phyloP scores from a whole-genome alignment of 495 filamentous ascomycete species.

The Delitschia confertaspora region DNA sequence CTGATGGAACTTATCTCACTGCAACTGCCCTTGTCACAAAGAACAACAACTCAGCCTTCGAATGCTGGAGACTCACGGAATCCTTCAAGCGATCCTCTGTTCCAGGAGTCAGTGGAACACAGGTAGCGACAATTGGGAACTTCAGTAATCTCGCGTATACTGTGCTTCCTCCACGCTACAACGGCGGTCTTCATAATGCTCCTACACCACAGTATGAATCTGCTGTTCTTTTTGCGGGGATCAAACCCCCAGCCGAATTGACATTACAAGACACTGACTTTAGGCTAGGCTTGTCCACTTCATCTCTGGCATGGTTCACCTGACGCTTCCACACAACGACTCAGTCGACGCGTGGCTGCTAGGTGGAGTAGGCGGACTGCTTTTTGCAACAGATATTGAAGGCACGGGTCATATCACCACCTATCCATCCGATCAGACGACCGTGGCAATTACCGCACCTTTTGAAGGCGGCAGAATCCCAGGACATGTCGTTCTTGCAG shows the following conservation, averaged over 20 bases:
- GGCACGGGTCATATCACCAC: conserved; percentile 18
- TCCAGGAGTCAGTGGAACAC: conserved; percentile 10
- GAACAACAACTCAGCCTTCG: conserved; percentile 20
- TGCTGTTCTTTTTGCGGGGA: not conserved
- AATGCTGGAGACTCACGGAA: conserved; percentile 17
- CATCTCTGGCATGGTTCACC: conserved; percentile 14
- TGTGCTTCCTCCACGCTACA: conserved; percentile 15
- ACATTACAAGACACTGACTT: not conserved
- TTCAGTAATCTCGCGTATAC: conserved; percentile 11
- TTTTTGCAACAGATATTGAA: conserved; percentile 14
- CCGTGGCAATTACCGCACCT: conserved; percentile 14
- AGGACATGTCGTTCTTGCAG: conserved; percentile 7
- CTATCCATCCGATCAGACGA: conserved; percentile 11
- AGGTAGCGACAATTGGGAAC: conserved; percentile 13
- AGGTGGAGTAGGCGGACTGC: conserved; percentile 12
- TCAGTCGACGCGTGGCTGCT: conserved; percentile 4
- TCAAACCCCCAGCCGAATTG: not conserved
- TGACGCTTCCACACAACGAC: conserved; percentile 11
- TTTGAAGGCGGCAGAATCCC: conserved; percentile 17
- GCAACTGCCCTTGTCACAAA: conserved; percentile 15
- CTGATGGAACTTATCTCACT: conserved; percentile 10
- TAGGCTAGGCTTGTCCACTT: conserved; percentile 11
- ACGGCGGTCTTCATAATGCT: conserved; percentile 17
- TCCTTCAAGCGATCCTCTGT: conserved; percentile 9
- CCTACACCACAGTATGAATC: conserved; percentile 16